Base-by-base conservation (phyloP, 2,329 filamentous ascomycete genomes). In the Fusarium tuaranense region DNA sequence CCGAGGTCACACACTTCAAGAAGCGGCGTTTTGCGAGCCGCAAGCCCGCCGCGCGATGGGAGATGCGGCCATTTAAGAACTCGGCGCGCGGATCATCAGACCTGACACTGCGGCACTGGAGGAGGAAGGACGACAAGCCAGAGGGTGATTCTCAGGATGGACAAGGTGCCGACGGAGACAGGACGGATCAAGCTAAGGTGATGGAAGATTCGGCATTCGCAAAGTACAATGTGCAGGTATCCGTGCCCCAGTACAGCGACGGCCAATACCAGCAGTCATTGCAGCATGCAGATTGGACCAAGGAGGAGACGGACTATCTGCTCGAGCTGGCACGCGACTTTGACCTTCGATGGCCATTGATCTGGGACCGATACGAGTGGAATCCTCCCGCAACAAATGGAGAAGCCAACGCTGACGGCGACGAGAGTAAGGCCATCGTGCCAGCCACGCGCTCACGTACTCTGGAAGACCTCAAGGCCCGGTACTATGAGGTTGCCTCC, bases 361-460 rank as follows among this genome's bases (percentile, higher is more conserved):
- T 99, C 70, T 94, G 93, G 87, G 97, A 99, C 82, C 93, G 96
- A 68, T 99, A 98, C 84, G 94, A 97, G 64, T 97, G 90, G 81
- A 84, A 81, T 5, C 86, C 88, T 4, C 84, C 85, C 34, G 81
- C 84, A 2, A 82, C 84, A 2, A 85, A 86, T 58, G 84, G 83
- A 63, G 84, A 88, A 58, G 85, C 85, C 2, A 85, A 86, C 5
- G 83, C 80, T 20, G 84, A 87, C 44, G 85, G 84, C 53, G 84
- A 86, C 57, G 84, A 86, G 71, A 85, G 83, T 68, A 90, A 87
- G 62, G 89, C 89, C 3, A 83, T 92, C 32, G 85, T 91, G 36
- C 83, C 88, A 1, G 86, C 87, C 7, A 80, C 85, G 4, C 89
- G 87, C 67, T 82, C 81, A 9, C 91, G 97, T 48, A 92, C 91